These are phyloP conservation scores for Tolypocladium album DNA, from an alignment of 2,329 filamentous ascomycete genomes.

Conservation along the genomic window DNA sequence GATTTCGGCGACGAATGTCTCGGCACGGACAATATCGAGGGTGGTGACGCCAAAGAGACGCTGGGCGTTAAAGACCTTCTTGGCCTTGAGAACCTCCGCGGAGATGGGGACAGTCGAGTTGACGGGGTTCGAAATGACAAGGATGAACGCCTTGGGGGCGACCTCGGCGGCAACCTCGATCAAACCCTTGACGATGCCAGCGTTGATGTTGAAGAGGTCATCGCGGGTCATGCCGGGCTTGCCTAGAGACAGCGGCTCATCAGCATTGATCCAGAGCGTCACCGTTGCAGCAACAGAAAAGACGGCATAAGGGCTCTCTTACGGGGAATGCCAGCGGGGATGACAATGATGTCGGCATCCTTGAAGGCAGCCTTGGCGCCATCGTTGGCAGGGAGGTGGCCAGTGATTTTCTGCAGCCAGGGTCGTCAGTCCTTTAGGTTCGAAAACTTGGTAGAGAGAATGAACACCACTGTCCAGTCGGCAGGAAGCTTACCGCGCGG, in stretches of 20 bases:
- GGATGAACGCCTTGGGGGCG: constrained; percentile 84
- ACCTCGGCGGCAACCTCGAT: constrained; percentile 80
- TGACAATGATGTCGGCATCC: constrained; percentile 90
- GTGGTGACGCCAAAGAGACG: constrained; percentile 98
- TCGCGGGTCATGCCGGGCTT: constrained; percentile 99
- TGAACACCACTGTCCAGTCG: constrained; percentile 2
- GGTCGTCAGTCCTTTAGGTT: neutral
- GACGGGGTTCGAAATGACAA: constrained; percentile 98
- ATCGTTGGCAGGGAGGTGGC: constrained; percentile 77
- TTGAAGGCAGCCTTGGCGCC: constrained; percentile 83
- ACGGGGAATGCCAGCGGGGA: constrained; percentile 97
- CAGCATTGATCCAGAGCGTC: neutral
- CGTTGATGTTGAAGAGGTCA: constrained; percentile 99
- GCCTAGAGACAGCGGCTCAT: constrained; percentile 39
- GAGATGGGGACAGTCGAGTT: constrained; percentile 98
- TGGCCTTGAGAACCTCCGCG: constrained; percentile 90
- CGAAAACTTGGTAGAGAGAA: neutral
- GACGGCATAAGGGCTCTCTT: constrained; percentile 22
- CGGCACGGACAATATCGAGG: constrained; percentile 93
- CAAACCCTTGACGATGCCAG: constrained; percentile 90
- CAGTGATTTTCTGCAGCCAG: constrained; percentile 60
- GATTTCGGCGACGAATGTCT: constrained; percentile 88
- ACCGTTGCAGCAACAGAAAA: neutral
- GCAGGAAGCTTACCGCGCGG: constrained; percentile 48
- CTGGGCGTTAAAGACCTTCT: constrained; percentile 88